Evolutionary conservation across 2,329 filamentous ascomycete genomes (phyloP), one percentile per base, ranked within the genome.

Genomic region (Paecilomyces dactylethromorphus): DNA sequence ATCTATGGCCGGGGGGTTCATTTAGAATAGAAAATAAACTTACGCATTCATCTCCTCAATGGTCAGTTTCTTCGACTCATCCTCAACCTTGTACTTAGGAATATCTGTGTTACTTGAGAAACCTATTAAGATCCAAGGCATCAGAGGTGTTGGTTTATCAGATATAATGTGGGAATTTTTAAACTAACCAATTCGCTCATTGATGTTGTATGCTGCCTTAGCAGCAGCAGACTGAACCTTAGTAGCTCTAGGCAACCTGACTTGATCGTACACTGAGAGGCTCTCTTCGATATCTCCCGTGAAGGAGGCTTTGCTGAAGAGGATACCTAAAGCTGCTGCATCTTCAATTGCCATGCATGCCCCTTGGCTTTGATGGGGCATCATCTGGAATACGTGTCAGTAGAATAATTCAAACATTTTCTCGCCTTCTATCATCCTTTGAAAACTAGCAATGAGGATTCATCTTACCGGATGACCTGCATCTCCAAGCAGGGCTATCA

Each of bases 291-390:
- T 67, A 59, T 84, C 74, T 2, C 81, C 81, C 6, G 65, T 76
- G 64, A 79, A 82, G 61, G 79, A 73, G 0, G 72, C 64, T 56
- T 73, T 72, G 68, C 74, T 80, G 67, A 89, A 88, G 0, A 88
- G 59, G 15, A 88, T 83, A 0, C 86, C 86, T 0, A 89, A 69
- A 0, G 84, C 84, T 0, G 83, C 86, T 0, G 84, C 84, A 60
- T 88, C 86, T 68, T 88, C 86, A 53, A 88, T 87, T 0, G 86
- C 85, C 84, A 86, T 87, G 64, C 85, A 87, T 0, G 86, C 86
- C 3, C 87, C 87, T 69, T 90, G 87, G 58, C 83, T 86, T 68
- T 89, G 87, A 66, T 89, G 81, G 0, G 86, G 85, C 82, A 88
- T 84, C 84, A 87, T 87, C 71, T 74, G n/a, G n/a, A 33, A 24